Percentiles rank a stretch among this genome's conserved stretches.
phyloP scores from a whole-genome alignment of 306 rosid genomes.

The Inga leiocalycina region DNA sequence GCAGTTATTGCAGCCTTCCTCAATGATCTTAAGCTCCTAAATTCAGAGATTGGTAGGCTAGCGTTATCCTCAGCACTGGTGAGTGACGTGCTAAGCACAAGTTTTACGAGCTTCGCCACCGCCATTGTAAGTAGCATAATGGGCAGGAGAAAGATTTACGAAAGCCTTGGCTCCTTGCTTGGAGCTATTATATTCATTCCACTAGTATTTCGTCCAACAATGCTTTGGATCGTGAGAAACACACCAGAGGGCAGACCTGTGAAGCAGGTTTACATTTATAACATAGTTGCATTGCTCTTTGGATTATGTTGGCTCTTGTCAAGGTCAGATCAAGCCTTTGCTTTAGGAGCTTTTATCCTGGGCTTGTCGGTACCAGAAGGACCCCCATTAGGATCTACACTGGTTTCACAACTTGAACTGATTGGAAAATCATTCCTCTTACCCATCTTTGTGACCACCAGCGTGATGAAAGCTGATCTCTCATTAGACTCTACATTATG shows the following conservation, averaged over 20 bases:
- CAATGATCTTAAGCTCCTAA: slow-evolving; percentile 46
- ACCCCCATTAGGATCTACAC: slow-evolving; percentile 62
- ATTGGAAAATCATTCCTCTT: slow-evolving; percentile 44
- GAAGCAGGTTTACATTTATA: slow-evolving; percentile 28
- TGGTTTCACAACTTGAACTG: slow-evolving; percentile 49
- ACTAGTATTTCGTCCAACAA: slow-evolving; percentile 38
- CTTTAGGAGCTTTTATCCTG: slow-evolving; percentile 55
- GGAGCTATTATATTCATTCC: neutral
- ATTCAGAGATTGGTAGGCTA: slow-evolving; percentile 52
- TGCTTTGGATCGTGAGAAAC: slow-evolving; percentile 50
- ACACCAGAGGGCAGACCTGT: slow-evolving; percentile 66
- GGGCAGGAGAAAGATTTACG: fast-evolving
- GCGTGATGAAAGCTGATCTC: slow-evolving; percentile 49
- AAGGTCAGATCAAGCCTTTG: slow-evolving; percentile 28
- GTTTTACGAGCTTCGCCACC: neutral
- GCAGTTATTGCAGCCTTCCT: slow-evolving; percentile 40
- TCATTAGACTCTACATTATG: neutral
- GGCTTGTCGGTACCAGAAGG: slow-evolving; percentile 74
- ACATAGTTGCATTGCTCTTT: slow-evolving; percentile 39
- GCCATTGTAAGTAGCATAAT: neutral
- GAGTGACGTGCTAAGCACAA: slow-evolving; percentile 28
- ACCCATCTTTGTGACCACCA: slow-evolving; percentile 56
- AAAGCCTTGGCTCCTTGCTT: neutral
- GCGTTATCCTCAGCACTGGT: slow-evolving; percentile 55
- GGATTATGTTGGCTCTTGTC: slow-evolving; percentile 25